These are phyloP conservation scores for Rossbeevera mucosa DNA, from an alignment of 768 basidiomycete genomes.

Conservation along the genomic window DNA sequence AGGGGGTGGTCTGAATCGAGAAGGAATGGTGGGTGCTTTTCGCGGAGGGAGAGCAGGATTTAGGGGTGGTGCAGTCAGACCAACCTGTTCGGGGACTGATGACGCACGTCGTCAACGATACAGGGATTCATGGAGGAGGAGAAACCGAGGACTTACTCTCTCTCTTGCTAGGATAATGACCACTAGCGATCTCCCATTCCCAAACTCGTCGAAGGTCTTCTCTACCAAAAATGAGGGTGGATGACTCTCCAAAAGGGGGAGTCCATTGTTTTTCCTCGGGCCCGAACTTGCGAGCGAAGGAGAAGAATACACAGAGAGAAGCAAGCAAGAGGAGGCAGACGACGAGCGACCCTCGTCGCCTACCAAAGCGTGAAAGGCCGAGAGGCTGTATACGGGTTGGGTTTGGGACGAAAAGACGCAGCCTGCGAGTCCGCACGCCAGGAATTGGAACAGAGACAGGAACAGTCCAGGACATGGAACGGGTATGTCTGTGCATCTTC, in stretches of 20 bases:
- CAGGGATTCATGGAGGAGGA: too few species aligned
- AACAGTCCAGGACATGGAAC: slow-evolving; percentile 52
- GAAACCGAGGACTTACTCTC: slow-evolving; percentile 54
- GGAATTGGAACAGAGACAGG: slow-evolving; percentile 59
- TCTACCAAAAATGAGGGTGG: slow-evolving; percentile 70
- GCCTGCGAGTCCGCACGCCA: slow-evolving; percentile 48
- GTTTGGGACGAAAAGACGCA: slow-evolving; percentile 60
- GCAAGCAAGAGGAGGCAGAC: slow-evolving; percentile 45
- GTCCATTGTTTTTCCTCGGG: slow-evolving; percentile 62
- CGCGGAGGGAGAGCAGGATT: slow-evolving; percentile 75
- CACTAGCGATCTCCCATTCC: slow-evolving; percentile 92
- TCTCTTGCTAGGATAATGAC: slow-evolving; percentile 86
- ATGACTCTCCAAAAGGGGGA: slow-evolving; percentile 51
- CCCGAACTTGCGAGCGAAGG: slow-evolving; percentile 57
- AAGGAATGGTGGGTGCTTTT: slow-evolving; percentile 41
- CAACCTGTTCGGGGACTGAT: slow-evolving; percentile 68
- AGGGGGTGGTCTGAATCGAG: slow-evolving; percentile 44
- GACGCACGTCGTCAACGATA: slow-evolving; percentile 1
- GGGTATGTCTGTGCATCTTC: slow-evolving; percentile 51
- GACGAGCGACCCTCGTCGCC: slow-evolving; percentile 51
- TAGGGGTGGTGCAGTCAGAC: slow-evolving; percentile 47
- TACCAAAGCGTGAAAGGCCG: slow-evolving; percentile 52
- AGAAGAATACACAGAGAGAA: slow-evolving; percentile 52
- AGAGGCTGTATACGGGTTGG: slow-evolving; percentile 55
- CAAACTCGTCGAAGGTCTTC: slow-evolving; percentile 88